phyloP scores from a whole-genome alignment of 805 yeast genomes.

The Myxozyma lipomycoides region DNA sequence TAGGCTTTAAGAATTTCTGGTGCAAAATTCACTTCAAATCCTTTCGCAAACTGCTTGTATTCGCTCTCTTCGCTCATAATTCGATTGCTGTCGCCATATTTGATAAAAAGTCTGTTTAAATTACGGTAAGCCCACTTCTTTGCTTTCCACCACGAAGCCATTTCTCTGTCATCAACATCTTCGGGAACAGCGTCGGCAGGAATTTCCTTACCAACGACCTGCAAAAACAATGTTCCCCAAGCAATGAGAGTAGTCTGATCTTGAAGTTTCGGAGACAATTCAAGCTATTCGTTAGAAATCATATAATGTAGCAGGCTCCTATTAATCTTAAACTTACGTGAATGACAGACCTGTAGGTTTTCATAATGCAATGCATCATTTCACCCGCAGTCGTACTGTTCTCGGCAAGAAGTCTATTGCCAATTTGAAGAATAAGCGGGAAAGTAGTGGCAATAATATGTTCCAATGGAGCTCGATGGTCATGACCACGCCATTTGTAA shows the following conservation, averaged over 20 bases:
- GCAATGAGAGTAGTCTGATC: slow-evolving; percentile 47
- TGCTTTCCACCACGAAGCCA: slow-evolving; percentile 64
- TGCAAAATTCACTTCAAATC: slow-evolving; percentile 55
- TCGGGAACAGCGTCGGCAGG: slow-evolving; percentile 52
- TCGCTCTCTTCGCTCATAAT: slow-evolving; percentile 37
- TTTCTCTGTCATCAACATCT: slow-evolving; percentile 51
- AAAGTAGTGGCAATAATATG: slow-evolving; percentile 53
- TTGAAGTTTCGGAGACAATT: slow-evolving; percentile 65
- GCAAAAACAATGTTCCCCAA: slow-evolving; percentile 78
- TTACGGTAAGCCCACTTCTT: slow-evolving; percentile 90
- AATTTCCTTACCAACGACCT: slow-evolving; percentile 54
- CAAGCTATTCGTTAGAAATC: slow-evolving; percentile 42
- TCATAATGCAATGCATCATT: slow-evolving; percentile 67
- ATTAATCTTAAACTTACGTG: slow-evolving; percentile 23
- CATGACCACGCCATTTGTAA: slow-evolving; percentile 67
- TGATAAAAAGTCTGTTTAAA: slow-evolving; percentile 61
- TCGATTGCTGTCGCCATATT: slow-evolving; percentile 35
- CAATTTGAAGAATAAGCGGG: slow-evolving; percentile 64
- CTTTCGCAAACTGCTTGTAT: slow-evolving; percentile 56
- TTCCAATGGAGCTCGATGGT: slow-evolving; percentile 51
- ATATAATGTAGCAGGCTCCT: not conserved
- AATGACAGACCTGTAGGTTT: slow-evolving; percentile 73
- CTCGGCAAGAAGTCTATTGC: slow-evolving; percentile 49
- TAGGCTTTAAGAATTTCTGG: slow-evolving; percentile 69
- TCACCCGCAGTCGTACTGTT: slow-evolving; percentile 54